phyloP scores from a whole-genome alignment of 2,329 filamentous ascomycete species.

The Alternaria triticimaculans region DNA sequence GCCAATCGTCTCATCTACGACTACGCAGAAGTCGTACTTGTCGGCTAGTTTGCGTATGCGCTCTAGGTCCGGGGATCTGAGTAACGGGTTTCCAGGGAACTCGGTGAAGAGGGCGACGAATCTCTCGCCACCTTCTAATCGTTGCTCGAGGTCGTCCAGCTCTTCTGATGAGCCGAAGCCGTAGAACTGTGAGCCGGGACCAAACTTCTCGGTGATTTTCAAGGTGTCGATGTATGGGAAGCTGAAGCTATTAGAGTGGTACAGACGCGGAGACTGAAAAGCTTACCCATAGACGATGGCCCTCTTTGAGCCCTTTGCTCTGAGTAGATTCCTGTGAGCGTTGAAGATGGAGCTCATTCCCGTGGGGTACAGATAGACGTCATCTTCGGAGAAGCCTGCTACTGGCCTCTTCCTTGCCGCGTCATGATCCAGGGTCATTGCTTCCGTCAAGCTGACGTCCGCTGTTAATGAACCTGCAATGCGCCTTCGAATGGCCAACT shows the following conservation, averaged over 20 bases:
- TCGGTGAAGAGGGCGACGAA: slow-evolving; percentile 90
- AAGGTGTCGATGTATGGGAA: slow-evolving; percentile 97
- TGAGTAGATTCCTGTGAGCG: slow-evolving; percentile 76
- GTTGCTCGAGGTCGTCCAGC: slow-evolving; percentile 79
- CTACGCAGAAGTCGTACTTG: slow-evolving; percentile 83
- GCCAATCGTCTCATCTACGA: slow-evolving; percentile 95
- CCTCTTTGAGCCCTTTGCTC: slow-evolving; percentile 67
- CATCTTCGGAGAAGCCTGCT: slow-evolving; percentile 75
- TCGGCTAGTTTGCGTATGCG: slow-evolving; percentile 84
- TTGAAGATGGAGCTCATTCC: slow-evolving; percentile 98
- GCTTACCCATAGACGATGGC: slow-evolving; percentile 81
- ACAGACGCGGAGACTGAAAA: no score
- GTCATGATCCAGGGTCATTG: slow-evolving; percentile 59
- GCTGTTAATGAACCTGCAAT: slow-evolving; percentile 85
- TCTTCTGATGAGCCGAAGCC: slow-evolving; percentile 79
- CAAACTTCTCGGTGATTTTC: slow-evolving; percentile 94
- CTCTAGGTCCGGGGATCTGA: slow-evolving; percentile 81
- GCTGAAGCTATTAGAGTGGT: slow-evolving; percentile 24
- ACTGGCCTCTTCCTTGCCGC: slow-evolving; percentile 52
- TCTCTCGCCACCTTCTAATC: slow-evolving; percentile 73
- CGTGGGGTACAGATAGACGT: slow-evolving; percentile 86
- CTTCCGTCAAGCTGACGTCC: slow-evolving; percentile 70
- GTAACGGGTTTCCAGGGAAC: slow-evolving; percentile 89
- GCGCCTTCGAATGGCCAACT: slow-evolving; percentile 81
- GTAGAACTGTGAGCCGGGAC: slow-evolving; percentile 87